Conservation (phyloP, 208 protist genomes). For the Sergeia podlipaevii region DNA sequence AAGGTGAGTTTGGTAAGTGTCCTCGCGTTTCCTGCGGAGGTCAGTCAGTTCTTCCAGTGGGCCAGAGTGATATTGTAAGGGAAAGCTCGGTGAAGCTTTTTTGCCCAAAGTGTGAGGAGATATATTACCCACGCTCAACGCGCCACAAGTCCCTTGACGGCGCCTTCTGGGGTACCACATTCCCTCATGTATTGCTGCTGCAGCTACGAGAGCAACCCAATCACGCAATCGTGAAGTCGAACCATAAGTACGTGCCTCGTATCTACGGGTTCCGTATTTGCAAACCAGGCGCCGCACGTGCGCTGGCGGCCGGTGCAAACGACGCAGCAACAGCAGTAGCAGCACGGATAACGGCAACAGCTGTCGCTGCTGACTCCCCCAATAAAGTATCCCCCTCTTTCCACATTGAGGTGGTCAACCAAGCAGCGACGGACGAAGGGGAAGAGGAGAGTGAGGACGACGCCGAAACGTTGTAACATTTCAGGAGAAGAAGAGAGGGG, state of each 20-base stretch:
- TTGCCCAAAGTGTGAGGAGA: conserved; percentile 97
- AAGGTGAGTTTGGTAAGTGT: conserved; percentile 96
- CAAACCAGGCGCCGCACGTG: conserved; percentile 22
- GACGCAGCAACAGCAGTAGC: background rate
- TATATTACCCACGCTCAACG: conserved; percentile 94
- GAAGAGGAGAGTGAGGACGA: conserved; percentile 2
- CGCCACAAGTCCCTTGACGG: conserved; percentile 95
- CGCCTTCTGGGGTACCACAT: conserved; percentile 98
- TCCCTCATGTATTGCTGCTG: conserved; percentile 94
- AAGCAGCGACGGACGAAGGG: conserved; percentile 8
- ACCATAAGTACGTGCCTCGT: conserved; percentile 92
- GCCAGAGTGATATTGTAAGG: conserved; percentile 92
- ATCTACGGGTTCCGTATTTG: conserved; percentile 97
- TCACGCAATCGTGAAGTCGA: conserved; percentile 33
- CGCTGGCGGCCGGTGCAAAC: background rate
- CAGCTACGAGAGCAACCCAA: conserved; percentile 67
- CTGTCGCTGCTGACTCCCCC: background rate
- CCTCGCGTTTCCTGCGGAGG: conserved; percentile 96
- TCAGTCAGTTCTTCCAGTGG: conserved; percentile 95
- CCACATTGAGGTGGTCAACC: no score
- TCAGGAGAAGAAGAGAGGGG: no score
- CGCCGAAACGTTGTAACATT: no score
- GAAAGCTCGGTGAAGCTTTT: conserved; percentile 95
- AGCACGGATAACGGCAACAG: background rate
- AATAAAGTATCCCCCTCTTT: no score